Conservation (phyloP, 495 filamentous ascomycete species). For the Neurospora hispaniola region DNA sequence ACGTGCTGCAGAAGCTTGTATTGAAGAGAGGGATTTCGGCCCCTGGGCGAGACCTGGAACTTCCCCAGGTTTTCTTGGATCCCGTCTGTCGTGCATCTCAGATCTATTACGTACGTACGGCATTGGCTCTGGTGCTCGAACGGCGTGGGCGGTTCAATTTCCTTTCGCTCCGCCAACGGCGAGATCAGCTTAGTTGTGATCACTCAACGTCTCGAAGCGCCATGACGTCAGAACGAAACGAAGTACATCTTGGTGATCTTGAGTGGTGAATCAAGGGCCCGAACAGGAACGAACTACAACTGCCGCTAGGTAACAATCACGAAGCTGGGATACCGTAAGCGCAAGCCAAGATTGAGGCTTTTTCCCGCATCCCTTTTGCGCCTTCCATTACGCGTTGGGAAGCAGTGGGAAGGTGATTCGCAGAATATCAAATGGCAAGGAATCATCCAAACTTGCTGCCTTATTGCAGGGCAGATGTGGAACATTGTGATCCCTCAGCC, state of each 20-base stretch:
- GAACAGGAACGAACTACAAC: not conserved
- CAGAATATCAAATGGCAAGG: no score
- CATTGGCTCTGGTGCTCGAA: not conserved
- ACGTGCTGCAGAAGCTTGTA: not conserved
- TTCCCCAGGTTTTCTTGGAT: not conserved
- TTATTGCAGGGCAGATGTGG: not conserved
- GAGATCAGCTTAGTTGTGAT: not conserved
- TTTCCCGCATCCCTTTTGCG: not conserved
- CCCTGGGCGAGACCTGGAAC: not conserved
- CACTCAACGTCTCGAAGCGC: not conserved
- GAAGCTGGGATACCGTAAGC: not conserved
- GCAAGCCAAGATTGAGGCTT: not conserved
- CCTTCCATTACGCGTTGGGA: not conserved
- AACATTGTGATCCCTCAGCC: not conserved
- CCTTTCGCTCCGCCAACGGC: not conserved
- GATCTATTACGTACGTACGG: not conserved
- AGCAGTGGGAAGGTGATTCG: no score
- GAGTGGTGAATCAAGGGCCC: not conserved
- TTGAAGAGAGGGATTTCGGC: not conserved
- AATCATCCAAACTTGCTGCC: not conserved
- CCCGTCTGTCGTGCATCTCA: not conserved
- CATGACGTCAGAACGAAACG: conserved; percentile 7
- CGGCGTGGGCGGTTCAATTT: not conserved
- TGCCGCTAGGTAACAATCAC: not conserved
- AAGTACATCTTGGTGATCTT: not conserved